phyloP scores from a whole-genome alignment of 345 rosid genomes.

The Clausena lansium region DNA sequence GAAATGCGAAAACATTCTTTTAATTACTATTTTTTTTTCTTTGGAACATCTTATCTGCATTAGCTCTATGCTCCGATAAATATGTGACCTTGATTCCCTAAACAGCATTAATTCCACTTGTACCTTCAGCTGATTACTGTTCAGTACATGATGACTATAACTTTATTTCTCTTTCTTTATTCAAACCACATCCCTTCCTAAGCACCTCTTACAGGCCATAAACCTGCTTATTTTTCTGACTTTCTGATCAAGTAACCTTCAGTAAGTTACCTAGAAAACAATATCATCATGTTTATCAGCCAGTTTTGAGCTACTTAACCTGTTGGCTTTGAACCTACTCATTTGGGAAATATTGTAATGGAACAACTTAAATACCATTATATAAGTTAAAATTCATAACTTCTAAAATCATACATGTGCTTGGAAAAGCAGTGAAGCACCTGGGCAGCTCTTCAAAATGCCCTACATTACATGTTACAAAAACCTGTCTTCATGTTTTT shows the following conservation, averaged over 20 bases:
- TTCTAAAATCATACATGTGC: background rate
- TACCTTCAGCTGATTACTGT: background rate
- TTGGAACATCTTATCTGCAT: background rate
- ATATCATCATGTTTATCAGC: background rate
- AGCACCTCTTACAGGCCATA: background rate
- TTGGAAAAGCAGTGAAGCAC: background rate
- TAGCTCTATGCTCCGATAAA: background rate
- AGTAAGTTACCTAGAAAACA: background rate
- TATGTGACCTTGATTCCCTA: background rate
- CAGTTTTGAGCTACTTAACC: background rate
- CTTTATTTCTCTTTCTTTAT: background rate
- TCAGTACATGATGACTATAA: background rate
- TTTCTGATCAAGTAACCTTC: background rate
- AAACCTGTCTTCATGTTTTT: background rate
- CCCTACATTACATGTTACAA: background rate
- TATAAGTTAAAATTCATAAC: background rate
- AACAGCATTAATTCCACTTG: background rate
- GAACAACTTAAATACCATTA: background rate
- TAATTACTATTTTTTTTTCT: background rate
- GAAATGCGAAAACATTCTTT: background rate
- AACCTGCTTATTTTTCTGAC: background rate
- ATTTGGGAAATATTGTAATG: background rate
- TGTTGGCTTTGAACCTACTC: background rate
- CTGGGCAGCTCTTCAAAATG: background rate
- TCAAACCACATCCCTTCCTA: background rate